These are phyloP conservation scores for Phlebopus sp. DNA, from an alignment of 1,284 basidiomycete species.

Conservation along the genomic window DNA sequence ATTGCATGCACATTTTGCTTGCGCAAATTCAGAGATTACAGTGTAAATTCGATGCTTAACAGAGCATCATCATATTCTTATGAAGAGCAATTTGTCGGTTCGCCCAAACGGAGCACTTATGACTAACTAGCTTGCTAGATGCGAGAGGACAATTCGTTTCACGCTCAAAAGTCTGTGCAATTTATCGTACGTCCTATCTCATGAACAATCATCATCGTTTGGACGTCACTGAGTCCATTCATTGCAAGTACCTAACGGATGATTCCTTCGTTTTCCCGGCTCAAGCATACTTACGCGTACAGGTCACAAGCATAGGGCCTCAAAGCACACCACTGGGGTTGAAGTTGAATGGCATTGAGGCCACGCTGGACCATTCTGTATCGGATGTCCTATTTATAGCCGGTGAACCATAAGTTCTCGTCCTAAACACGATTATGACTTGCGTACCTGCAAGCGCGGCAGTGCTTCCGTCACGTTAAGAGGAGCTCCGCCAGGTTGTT, in stretches of 20 bases:
- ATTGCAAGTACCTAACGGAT: neutral
- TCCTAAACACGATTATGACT: neutral
- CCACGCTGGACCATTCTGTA: constrained; percentile 64
- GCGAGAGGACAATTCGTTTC: neutral
- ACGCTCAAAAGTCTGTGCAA: neutral
- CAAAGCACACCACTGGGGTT: constrained; percentile 73
- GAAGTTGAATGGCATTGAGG: constrained; percentile 55
- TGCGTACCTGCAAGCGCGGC: constrained; percentile 60
- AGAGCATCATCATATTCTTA: no score
- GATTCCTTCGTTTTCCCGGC: neutral
- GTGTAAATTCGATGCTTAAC: neutral
- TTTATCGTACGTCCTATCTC: neutral
- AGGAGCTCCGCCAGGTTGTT: constrained; percentile 29
- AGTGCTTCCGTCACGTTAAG: constrained; percentile 61
- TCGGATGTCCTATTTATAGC: constrained; percentile 48
- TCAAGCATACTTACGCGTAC: constrained; percentile 32
- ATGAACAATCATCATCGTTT: neutral
- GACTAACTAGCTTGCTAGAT: no score
- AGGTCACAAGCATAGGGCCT: constrained; percentile 53
- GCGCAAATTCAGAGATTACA: neutral
- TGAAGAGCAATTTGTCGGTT: no score
- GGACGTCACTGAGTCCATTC: neutral
- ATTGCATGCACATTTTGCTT: no score
- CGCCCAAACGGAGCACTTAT: no score
- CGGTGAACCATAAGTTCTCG: neutral